These are phyloP conservation scores for Suhomyces ambrosiae DNA, from an alignment of 1,139 yeast species.

Conservation along the genomic window DNA sequence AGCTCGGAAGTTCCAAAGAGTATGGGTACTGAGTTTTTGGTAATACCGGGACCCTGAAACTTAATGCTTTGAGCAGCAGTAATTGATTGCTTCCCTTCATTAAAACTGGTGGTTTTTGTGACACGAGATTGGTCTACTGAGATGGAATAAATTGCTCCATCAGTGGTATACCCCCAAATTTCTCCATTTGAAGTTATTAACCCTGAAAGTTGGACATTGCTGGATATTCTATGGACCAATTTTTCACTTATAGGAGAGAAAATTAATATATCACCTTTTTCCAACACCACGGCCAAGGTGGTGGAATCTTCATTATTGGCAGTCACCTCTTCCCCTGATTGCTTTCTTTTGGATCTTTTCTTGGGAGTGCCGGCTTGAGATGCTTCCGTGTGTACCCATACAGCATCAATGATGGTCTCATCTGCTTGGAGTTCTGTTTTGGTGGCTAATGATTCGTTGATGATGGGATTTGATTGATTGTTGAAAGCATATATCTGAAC, in stretches of 20 bases:
- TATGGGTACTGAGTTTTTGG: conserved; percentile 14
- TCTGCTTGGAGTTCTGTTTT: conserved; percentile 25
- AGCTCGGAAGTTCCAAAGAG: conserved; percentile 13
- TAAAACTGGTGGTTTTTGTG: conserved; percentile 20
- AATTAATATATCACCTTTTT: conserved; percentile 40
- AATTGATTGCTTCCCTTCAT: conserved; percentile 14
- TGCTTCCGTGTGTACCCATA: conserved; percentile 24
- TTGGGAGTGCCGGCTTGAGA: conserved; percentile 10
- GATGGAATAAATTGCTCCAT: conserved; percentile 19
- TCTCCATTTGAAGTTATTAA: conserved; percentile 18
- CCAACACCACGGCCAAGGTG: conserved; percentile 37
- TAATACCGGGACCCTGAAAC: conserved; percentile 11
- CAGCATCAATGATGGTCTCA: conserved; percentile 26
- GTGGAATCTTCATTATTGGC: conserved; percentile 3
- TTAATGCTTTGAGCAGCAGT: conserved; percentile 12
- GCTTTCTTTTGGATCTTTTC: conserved; percentile 20
- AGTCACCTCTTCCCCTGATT: conserved; percentile 11
- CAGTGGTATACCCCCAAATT: conserved; percentile 25
- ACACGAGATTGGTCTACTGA: conserved; percentile 21
- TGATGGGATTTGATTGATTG: conserved; percentile 8
- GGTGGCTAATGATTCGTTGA: conserved; percentile 8
- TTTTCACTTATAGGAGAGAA: conserved; percentile 45
- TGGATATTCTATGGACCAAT: conserved; percentile 33
- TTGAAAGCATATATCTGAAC: conserved; percentile 33
- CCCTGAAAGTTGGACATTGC: conserved; percentile 19